phyloP scores from a whole-genome alignment of 805 yeast genomes.

The Phaffomyces thermotolerans region DNA sequence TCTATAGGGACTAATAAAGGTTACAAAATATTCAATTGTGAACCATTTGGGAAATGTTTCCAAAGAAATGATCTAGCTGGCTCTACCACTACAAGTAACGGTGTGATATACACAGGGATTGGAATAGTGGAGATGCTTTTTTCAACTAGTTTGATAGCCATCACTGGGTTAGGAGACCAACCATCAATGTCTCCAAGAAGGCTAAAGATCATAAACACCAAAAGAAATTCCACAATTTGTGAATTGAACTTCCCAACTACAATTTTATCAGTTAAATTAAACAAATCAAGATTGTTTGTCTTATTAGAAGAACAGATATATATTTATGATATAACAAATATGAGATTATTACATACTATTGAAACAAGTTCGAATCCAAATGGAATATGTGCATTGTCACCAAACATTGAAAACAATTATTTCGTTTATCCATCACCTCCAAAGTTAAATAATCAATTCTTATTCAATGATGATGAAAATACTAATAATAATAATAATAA shows the following conservation, averaged over 20 bases:
- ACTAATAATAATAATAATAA: background rate
- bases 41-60: constrained; percentile 54
- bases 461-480: background rate
- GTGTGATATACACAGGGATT: constrained; percentile 30
- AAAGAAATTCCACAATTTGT: constrained; percentile 51
- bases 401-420: constrained; percentile 41
- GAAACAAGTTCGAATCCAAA: constrained; percentile 40
- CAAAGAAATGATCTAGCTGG: constrained; percentile 28
- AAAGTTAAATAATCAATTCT: constrained; percentile 26
- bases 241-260: constrained; percentile 64
- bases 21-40: constrained; percentile 62
- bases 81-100: background rate
- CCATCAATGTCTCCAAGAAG: constrained; percentile 70
- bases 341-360: constrained; percentile 52
- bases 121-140: constrained; percentile 74
- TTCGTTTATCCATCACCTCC: constrained; percentile 78
- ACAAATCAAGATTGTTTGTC: constrained; percentile 57
- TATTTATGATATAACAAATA: constrained; percentile 65
- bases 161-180: constrained; percentile 68
- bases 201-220: constrained; percentile 76
- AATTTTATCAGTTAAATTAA: constrained; percentile 54
- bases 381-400: constrained; percentile 59
- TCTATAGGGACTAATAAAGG: constrained; percentile 61
- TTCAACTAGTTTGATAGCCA: constrained; percentile 60
- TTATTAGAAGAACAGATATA: constrained; percentile 58